These are phyloP conservation scores for Colletotrichum sp. DNA, from an alignment of 2,329 filamentous ascomycete genomes.

Conservation along the genomic window DNA sequence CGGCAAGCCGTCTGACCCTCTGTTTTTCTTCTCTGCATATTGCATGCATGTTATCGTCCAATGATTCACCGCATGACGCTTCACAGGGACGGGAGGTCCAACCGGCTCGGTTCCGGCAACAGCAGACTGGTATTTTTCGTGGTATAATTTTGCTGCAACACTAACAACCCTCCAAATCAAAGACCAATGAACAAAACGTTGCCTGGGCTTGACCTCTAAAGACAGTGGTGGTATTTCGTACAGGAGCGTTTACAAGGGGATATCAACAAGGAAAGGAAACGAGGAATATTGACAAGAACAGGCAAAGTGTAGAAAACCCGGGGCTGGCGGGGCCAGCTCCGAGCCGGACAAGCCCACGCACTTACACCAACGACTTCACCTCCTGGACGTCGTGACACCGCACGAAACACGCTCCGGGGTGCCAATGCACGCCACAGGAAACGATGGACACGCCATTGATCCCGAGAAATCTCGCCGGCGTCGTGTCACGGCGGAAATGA, in stretches of 20 bases:
- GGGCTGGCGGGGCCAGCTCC: neutral
- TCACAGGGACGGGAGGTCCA: neutral
- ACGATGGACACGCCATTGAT: neutral
- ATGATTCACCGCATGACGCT: neutral
- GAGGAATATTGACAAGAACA: neutral
- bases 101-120: neutral
- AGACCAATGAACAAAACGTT: neutral
- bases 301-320: neutral
- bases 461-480: neutral
- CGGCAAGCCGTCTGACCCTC: neutral
- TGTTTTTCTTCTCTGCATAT: neutral
- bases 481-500: neutral
- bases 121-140: neutral
- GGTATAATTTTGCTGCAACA: neutral
- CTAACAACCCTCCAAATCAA: neutral
- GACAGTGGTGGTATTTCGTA: conserved; percentile 3
- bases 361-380: neutral
- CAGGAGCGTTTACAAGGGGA: conserved; percentile 7
- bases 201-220: neutral
- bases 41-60: neutral
- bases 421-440: neutral
- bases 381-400: neutral
- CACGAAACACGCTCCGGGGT: neutral
- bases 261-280: conserved; percentile 14
- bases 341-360: neutral